Percentiles rank a stretch among this genome's conserved stretches.
Evolutionary conservation across 805 yeast species (phyloP).

Genomic region (Candida patagonica): DNA sequence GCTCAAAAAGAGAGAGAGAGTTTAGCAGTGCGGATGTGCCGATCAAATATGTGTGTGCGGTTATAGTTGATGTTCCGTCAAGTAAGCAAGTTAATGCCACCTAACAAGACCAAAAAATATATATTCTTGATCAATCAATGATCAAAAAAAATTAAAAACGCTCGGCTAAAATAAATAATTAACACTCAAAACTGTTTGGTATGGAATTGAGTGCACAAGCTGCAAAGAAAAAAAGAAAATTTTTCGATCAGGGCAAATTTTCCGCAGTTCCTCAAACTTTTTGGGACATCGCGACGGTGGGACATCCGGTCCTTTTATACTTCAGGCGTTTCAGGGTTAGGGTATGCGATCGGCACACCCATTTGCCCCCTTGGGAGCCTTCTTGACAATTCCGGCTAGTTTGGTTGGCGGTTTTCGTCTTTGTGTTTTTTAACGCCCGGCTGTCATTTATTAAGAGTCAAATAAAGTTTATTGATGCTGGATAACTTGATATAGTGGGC

Average conservation of each 20-base stretch:
- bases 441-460: too few relatives aligned
- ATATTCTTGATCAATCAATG: conserved; percentile 4
- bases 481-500: too few relatives aligned
- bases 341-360: background rate
- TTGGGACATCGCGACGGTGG: background rate
- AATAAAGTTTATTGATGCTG: too few relatives aligned
- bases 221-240: too few relatives aligned
- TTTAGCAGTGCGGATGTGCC: too few relatives aligned
- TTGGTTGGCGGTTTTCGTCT: too few relatives aligned
- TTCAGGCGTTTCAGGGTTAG: conserved; percentile 4
- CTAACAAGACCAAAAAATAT: conserved; percentile 6
- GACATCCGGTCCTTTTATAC: conserved; percentile 2
- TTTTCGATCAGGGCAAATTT: too few relatives aligned
- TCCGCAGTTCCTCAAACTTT: background rate
- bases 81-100: conserved; percentile 24
- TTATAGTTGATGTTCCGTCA: conserved; percentile 3
- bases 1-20: background rate
- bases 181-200: too few relatives aligned
- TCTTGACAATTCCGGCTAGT: too few relatives aligned
- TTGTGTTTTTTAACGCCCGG: too few relatives aligned
- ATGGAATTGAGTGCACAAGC: too few relatives aligned
- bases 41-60: too few relatives aligned
- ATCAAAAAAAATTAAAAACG: background rate
- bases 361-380: background rate
- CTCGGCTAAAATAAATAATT: conserved; percentile 1